These are phyloP conservation scores for Candida khao-thaluensis DNA, from an alignment of 805 yeast genomes.

Conservation along the genomic window DNA sequence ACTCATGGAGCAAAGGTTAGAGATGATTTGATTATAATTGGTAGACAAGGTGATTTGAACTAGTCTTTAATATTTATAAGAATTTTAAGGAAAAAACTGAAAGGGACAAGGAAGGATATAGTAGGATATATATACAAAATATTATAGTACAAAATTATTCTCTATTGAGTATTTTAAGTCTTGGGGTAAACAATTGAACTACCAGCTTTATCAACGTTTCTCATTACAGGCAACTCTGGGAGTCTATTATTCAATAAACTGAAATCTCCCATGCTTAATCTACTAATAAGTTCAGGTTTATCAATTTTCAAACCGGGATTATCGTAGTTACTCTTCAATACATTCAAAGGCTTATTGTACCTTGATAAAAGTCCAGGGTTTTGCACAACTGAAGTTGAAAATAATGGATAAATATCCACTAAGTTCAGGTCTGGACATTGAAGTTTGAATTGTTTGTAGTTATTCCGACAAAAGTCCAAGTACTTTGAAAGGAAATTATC, in stretches of 20 bases:
- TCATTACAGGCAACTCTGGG: constrained; percentile 53
- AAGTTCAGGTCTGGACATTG: neutral
- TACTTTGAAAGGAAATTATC: constrained; percentile 33
- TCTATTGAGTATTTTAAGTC: too few species aligned
- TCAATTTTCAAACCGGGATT: constrained; percentile 38
- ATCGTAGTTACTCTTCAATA: constrained; percentile 21
- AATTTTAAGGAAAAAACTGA: too few species aligned
- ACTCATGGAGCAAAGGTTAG: constrained; percentile 53
- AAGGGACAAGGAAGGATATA: too few species aligned
- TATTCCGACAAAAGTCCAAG: constrained; percentile 15
- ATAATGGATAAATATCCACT: constrained; percentile 3
- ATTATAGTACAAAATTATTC: too few species aligned
- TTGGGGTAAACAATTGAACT: constrained; percentile 25
- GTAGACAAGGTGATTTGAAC: constrained; percentile 65
- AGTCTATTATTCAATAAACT: constrained; percentile 21
- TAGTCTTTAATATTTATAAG: too few species aligned
- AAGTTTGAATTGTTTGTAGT: constrained; percentile 1
- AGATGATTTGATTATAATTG: constrained; percentile 61
- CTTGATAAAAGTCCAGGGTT: constrained; percentile 5
- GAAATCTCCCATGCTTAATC: constrained; percentile 20
- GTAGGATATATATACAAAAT: too few species aligned
- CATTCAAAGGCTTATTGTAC: neutral
- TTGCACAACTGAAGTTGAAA: constrained; percentile 6
- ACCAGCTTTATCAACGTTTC: constrained; percentile 63
- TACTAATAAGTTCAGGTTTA: constrained; percentile 36